Evolutionary conservation across 2,329 filamentous ascomycete species (phyloP).

Genomic region (Stenocarpella maydis): DNA sequence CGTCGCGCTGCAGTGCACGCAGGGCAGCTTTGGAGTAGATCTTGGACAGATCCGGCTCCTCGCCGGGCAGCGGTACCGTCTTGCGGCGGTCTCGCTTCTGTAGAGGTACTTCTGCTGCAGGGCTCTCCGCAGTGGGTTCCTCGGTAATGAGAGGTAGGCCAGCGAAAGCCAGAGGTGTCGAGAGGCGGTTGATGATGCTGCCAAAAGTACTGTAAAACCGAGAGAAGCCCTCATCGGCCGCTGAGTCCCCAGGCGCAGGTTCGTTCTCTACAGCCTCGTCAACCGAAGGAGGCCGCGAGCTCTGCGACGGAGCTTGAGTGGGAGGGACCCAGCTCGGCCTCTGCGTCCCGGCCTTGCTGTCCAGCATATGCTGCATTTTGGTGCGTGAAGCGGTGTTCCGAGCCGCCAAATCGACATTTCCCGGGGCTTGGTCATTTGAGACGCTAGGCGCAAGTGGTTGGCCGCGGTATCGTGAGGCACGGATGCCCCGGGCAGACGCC

Average conservation of each 20-base stretch:
- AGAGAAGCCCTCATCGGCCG: constrained; percentile 80
- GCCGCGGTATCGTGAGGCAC: constrained; percentile 64
- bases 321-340: constrained; percentile 64
- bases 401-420: constrained; percentile 68
- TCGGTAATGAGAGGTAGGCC: constrained; percentile 79
- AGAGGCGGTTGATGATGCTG: constrained; percentile 85
- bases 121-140: constrained; percentile 48
- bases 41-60: constrained; percentile 79
- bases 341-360: constrained; percentile 58
- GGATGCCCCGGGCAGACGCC: constrained; percentile 84
- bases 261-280: constrained; percentile 43
- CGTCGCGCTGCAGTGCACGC: constrained; percentile 76
- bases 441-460: constrained; percentile 76
- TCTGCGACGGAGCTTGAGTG: constrained; percentile 42
- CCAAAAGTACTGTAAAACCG: constrained; percentile 94
- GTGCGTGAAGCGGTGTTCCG: constrained; percentile 58
- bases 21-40: constrained; percentile 89
- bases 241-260: constrained; percentile 32
- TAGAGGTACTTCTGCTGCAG: constrained; percentile 49
- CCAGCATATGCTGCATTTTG: constrained; percentile 65
- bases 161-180: constrained; percentile 90
- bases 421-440: constrained; percentile 76
- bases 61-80: constrained; percentile 44
- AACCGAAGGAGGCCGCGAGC: constrained; percentile 40
- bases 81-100: constrained; percentile 48